phyloP scores from a whole-genome alignment of 2,329 filamentous ascomycete species.

The Claviceps sp. region DNA sequence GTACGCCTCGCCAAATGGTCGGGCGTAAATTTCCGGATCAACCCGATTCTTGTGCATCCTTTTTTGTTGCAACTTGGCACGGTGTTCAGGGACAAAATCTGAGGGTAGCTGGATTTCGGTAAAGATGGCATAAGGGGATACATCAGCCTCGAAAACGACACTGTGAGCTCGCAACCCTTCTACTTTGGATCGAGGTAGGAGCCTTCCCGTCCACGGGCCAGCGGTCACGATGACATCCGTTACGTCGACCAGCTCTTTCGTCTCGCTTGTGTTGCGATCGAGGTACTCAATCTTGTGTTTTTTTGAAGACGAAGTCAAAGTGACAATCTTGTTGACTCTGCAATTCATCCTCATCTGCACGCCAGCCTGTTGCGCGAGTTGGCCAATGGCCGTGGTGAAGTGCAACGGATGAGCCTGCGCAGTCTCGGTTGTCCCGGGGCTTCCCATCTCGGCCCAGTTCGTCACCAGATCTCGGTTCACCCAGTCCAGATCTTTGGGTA shows the following conservation, averaged over 20 bases:
- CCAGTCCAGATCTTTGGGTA: conserved; percentile 79
- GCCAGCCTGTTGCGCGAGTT: conserved; percentile 57
- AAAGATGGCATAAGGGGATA: conserved; percentile 69
- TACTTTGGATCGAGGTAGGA: conserved; percentile 45
- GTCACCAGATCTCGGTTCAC: conserved; percentile 52
- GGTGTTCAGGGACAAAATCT: conserved; percentile 43
- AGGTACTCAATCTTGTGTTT: conserved; percentile 41
- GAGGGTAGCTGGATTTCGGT: conserved; percentile 67
- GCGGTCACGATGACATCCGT: conserved; percentile 44
- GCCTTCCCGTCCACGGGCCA: conserved; percentile 48
- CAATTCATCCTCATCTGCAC: conserved; percentile 53
- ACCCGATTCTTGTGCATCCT: conserved; percentile 48
- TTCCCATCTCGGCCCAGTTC: conserved; percentile 71
- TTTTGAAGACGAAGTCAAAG: conserved; percentile 36
- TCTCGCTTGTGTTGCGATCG: conserved; percentile 29
- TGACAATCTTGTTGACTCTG: conserved; percentile 53
- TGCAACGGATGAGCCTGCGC: conserved; percentile 88
- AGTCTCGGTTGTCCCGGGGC: conserved; percentile 54
- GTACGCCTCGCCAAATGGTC: conserved; percentile 81
- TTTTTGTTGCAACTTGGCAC: conserved; percentile 32
- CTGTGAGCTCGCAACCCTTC: conserved; percentile 49
- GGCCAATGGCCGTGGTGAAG: conserved; percentile 76
- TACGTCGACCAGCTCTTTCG: conserved; percentile 25
- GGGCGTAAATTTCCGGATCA: conserved; percentile 85
- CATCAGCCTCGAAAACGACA: conserved; percentile 48